Evolutionary conservation across 106 monocot species (phyloP).

Genomic region (Agapanthus africanus): DNA sequence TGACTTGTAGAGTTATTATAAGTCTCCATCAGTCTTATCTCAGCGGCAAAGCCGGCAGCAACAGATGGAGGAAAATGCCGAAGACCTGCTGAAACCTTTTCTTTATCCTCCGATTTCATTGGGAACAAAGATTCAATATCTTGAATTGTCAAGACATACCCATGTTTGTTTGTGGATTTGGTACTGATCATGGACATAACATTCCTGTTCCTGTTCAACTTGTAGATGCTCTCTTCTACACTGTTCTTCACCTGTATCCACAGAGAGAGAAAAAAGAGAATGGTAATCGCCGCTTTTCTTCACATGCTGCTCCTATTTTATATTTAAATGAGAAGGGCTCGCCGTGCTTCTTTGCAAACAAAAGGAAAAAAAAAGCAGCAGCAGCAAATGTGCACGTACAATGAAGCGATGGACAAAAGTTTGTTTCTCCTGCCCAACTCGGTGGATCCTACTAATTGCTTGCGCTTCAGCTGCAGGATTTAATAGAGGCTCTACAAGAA

Average conservation of each 20-base stretch:
- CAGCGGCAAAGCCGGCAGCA: constrained; percentile 81
- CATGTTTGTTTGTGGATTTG: constrained; percentile 49
- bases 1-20: background rate
- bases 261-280: too few species aligned
- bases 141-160: constrained; percentile 50
- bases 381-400: too few species aligned
- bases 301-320: too few species aligned
- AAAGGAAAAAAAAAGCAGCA: background rate
- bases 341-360: too few species aligned
- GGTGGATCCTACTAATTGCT: constrained; percentile 84
- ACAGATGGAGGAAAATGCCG: constrained; percentile 60
- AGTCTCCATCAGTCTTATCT: constrained; percentile 53
- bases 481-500: constrained; percentile 80
- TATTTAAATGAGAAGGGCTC: too few species aligned
- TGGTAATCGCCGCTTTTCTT: too few species aligned
- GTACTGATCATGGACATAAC: constrained; percentile 23
- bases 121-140: constrained; percentile 76
- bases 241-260: constrained; percentile 76
- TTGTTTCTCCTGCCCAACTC: constrained; percentile 81
- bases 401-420: constrained; percentile 93
- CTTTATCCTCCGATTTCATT: constrained; percentile 16
- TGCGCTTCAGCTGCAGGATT: constrained; percentile 92
- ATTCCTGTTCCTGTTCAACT: constrained; percentile 53
- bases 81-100: constrained; percentile 10
- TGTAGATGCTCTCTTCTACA: constrained; percentile 91